Evolutionary conservation across 2,329 filamentous ascomycete genomes (phyloP).

Genomic region (Aspergillus nomiae): DNA sequence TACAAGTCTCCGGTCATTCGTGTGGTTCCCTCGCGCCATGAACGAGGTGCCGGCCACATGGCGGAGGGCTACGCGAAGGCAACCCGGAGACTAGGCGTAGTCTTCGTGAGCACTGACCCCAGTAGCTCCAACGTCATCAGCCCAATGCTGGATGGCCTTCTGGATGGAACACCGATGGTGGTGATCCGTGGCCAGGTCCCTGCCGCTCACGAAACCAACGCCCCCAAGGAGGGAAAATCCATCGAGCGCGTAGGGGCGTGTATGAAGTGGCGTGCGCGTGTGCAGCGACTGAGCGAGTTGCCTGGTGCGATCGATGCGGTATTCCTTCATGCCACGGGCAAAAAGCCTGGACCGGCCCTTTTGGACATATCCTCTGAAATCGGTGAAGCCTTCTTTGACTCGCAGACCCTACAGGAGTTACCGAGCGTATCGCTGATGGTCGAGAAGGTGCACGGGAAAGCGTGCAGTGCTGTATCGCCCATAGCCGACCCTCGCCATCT

Average conservation of each 20-base stretch:
- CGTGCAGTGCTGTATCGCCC: background rate
- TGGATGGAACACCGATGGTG: background rate
- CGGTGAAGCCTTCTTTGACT: background rate
- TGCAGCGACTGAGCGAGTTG: background rate
- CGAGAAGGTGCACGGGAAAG: background rate
- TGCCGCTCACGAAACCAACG: background rate
- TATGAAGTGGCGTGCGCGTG: background rate
- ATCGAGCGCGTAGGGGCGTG: background rate
- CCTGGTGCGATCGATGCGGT: background rate
- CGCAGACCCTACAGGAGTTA: background rate
- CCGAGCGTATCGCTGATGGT: background rate
- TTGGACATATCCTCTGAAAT: background rate
- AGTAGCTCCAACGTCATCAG: background rate
- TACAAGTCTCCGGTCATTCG: background rate
- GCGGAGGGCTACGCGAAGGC: slow-evolving; percentile 6
- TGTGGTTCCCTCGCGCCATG: background rate
- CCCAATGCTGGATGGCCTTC: background rate
- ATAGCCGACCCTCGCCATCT: too few species aligned
- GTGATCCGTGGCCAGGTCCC: background rate
- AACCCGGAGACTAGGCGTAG: background rate
- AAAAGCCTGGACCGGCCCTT: background rate
- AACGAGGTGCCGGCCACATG: slow-evolving; percentile 6
- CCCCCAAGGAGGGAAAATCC: too few species aligned
- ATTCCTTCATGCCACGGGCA: background rate
- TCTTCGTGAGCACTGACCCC: background rate